Conservation (phyloP, 2,329 filamentous ascomycete species). For the Leptodontidium sp. region DNA sequence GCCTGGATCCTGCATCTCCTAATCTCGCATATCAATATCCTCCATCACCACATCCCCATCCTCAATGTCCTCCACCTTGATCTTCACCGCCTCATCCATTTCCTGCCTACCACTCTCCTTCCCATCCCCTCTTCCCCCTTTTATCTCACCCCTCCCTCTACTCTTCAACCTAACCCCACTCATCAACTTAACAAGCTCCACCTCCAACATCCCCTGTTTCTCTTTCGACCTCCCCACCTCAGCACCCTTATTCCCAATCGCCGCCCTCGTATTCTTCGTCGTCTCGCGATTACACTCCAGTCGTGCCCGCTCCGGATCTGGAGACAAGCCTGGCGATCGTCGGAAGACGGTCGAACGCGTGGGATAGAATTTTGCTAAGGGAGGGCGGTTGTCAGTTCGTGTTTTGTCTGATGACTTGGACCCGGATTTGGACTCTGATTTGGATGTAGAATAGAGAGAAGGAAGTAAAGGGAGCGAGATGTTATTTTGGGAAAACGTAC, state of each 20-base stretch:
- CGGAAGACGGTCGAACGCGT: neutral
- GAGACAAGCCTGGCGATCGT: neutral
- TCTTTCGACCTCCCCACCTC: neutral
- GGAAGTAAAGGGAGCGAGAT: neutral
- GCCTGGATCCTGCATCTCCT: too few species aligned
- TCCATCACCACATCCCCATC: neutral
- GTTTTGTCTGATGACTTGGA: too few species aligned
- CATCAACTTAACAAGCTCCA: conserved; percentile 6
- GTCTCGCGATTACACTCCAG: neutral
- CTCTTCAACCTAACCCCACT: neutral
- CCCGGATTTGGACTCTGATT: too few species aligned
- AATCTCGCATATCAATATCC: too few species aligned
- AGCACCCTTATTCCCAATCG: neutral
- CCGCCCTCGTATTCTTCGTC: neutral
- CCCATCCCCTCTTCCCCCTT: neutral
- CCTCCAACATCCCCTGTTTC: neutral
- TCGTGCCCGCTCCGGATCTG: too few species aligned
- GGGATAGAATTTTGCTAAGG: neutral
- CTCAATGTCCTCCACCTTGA: neutral
- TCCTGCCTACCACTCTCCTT: neutral
- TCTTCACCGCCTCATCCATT: neutral
- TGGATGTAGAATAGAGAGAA: too few species aligned
- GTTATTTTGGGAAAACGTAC: neutral
- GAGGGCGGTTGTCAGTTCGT: too few species aligned
- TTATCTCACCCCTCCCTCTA: neutral